Evolutionary conservation across 2,329 filamentous ascomycete genomes (phyloP).

Genomic region (Pezicula rhizophila): DNA sequence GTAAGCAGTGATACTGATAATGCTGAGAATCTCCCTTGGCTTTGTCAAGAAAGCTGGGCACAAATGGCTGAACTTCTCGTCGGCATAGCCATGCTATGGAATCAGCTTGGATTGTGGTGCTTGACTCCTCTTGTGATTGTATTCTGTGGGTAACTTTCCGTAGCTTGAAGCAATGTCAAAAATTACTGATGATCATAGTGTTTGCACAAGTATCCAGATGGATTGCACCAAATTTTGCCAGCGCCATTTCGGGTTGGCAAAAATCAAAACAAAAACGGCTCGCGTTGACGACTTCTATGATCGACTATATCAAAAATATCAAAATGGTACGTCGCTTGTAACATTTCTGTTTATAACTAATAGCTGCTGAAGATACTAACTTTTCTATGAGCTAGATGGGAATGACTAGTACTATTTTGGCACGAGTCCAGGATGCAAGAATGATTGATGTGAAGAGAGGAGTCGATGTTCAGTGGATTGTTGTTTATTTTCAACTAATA

Average conservation of each 20-base stretch:
- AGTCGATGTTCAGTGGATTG: conserved; percentile 24
- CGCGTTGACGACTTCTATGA: conserved; percentile 28
- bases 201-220: conserved; percentile 23
- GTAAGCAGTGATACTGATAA: conserved; percentile 36
- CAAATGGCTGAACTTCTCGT: conserved; percentile 35
- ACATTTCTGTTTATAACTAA: not conserved
- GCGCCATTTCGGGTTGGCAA: conserved; percentile 28
- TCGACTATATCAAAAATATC: conserved; percentile 33
- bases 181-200: conserved; percentile 25
- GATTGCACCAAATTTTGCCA: not conserved
- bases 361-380: not conserved
- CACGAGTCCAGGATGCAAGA: conserved; percentile 1
- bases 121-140: conserved; percentile 35
- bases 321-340: conserved; percentile 33
- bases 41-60: conserved; percentile 39
- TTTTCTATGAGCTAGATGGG: not conserved
- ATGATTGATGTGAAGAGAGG: not conserved
- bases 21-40: conserved; percentile 26
- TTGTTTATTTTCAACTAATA: conserved; percentile 31
- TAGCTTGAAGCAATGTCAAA: not conserved
- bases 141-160: conserved; percentile 28
- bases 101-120: conserved; percentile 37
- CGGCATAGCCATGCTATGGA: conserved; percentile 32
- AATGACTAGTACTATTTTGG: conserved; percentile 1
- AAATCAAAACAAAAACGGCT: conserved; percentile 35